phyloP scores from a whole-genome alignment of 768 basidiomycete genomes.

The Leucogyrophana mollusca region DNA sequence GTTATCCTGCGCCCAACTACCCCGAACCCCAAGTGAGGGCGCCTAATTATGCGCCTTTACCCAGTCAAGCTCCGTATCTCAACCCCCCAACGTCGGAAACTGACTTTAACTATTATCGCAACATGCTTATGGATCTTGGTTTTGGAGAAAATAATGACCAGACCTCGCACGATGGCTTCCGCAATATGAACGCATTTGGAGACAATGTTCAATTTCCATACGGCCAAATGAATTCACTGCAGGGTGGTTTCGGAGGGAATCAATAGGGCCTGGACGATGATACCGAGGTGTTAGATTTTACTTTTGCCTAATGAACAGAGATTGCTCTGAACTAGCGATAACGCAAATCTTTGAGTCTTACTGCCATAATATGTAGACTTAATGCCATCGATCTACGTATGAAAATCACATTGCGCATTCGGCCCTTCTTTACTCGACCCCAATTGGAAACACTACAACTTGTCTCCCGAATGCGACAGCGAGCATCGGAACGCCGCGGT shows the following conservation, averaged over 20 bases:
- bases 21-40: not conserved
- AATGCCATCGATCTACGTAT: too few species aligned
- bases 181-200: constrained; percentile 21
- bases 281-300: not conserved
- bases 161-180: constrained; percentile 22
- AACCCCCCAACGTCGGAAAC: constrained; percentile 47
- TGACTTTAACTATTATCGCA: constrained; percentile 72
- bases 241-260: constrained; percentile 21
- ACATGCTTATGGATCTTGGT: constrained; percentile 74
- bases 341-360: too few species aligned
- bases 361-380: too few species aligned
- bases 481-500: constrained; percentile 60
- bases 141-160: constrained; percentile 45
- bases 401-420: too few species aligned
- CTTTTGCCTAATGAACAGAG: too few species aligned
- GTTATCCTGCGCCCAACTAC: not conserved
- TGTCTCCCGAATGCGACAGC: constrained; percentile 65
- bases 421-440: constrained; percentile 45
- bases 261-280: constrained; percentile 6
- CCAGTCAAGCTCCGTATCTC: not conserved
- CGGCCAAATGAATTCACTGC: constrained; percentile 21
- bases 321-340: too few species aligned
- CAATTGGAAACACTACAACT: constrained; percentile 62
- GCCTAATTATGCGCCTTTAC: not conserved
- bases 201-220: constrained; percentile 36